These are phyloP conservation scores for Hypoxylon sp. DNA, from an alignment of 2,329 filamentous ascomycete species.

Conservation along the genomic window DNA sequence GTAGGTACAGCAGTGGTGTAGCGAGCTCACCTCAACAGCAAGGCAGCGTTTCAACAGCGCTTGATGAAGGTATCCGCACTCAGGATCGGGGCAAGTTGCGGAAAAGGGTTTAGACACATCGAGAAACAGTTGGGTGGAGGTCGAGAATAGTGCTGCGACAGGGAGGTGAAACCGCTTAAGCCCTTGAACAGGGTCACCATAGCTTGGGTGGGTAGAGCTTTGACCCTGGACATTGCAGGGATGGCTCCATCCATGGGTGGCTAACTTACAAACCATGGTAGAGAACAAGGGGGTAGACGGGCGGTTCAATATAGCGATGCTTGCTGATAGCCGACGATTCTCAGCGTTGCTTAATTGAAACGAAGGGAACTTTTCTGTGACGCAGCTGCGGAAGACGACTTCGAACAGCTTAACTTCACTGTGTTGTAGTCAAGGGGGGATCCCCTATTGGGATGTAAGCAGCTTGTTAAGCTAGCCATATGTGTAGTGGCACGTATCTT, in stretches of 20 bases:
- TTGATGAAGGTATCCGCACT: conserved; percentile 42
- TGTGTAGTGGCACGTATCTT: background rate
- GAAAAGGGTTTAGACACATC: conserved; percentile 50
- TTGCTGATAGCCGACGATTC: conserved; percentile 46
- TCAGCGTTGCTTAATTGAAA: conserved; percentile 48
- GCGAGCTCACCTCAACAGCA: conserved; percentile 14
- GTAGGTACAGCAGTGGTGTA: conserved; percentile 20
- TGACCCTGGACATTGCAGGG: conserved; percentile 38
- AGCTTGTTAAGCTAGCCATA: background rate
- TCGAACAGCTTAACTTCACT: conserved; percentile 16
- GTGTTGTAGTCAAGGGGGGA: conserved; percentile 5
- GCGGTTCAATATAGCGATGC: conserved; percentile 44
- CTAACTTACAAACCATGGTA: conserved; percentile 17
- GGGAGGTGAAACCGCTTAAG: conserved; percentile 54
- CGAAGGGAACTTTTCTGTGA: conserved; percentile 37
- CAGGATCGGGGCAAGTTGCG: conserved; percentile 49
- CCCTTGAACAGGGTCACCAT: conserved; percentile 45
- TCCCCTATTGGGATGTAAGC: conserved; percentile 1
- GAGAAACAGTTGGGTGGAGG: conserved; percentile 43
- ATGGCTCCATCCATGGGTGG: conserved; percentile 15
- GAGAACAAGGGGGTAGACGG: conserved; percentile 17
- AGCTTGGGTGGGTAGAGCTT: conserved; percentile 38
- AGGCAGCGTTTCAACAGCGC: conserved; percentile 41
- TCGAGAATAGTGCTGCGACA: conserved; percentile 54
- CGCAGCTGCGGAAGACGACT: conserved; percentile 36